Conservation (phyloP, 805 yeast species). For the Zygosaccharomyces pseudorouxii region DNA sequence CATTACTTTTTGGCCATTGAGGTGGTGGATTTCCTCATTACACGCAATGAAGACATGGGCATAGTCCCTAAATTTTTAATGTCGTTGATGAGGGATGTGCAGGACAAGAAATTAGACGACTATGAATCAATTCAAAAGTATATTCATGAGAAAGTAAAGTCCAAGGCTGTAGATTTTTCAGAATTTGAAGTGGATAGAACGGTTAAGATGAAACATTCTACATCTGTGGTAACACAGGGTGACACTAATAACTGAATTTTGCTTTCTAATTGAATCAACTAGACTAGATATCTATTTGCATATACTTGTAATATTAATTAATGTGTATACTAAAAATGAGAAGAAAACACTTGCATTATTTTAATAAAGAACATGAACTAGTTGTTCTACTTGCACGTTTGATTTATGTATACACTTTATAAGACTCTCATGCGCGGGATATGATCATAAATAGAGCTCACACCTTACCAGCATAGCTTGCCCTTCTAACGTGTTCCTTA, state of each 20-base stretch:
- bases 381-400: not conserved
- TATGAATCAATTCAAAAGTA: conserved; percentile 20
- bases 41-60: conserved; percentile 72
- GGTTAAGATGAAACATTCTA: conserved; percentile 25
- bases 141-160: conserved; percentile 14
- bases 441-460: not conserved
- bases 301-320: conserved; percentile 2
- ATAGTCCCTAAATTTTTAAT: conserved; percentile 66
- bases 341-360: conserved; percentile 1
- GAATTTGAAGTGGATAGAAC: conserved; percentile 27
- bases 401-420: not conserved
- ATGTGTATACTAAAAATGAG: not conserved
- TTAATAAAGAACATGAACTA: not conserved
- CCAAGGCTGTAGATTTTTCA: conserved; percentile 21
- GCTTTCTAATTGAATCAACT: not conserved
- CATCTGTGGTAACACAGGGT: conserved; percentile 22
- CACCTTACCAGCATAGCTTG: not conserved
- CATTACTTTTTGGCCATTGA: conserved; percentile 86
- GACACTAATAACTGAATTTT: conserved; percentile 11
- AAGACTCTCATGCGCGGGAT: not conserved
- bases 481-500: conserved; percentile 1
- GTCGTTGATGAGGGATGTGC: conserved; percentile 41
- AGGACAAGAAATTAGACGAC: conserved; percentile 13
- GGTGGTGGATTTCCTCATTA: conserved; percentile 78
- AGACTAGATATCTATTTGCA: not conserved